Percentiles rank a stretch among this genome's conserved stretches.
phyloP scores from a whole-genome alignment of 257 asterid genomes.

The Craterostigma plantagineum region DNA sequence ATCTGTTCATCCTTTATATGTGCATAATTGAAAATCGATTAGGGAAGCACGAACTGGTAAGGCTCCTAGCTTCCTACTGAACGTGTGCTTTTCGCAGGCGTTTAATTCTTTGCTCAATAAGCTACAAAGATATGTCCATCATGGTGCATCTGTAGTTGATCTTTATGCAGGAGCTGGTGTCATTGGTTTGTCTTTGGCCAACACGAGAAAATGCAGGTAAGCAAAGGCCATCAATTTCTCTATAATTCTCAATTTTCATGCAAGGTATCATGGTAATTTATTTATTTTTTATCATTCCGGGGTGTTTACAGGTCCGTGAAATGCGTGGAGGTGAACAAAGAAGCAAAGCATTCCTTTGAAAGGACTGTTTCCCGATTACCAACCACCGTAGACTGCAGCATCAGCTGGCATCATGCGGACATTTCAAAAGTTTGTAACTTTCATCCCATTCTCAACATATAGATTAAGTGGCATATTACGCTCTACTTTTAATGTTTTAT shows the following conservation, averaged over 20 bases:
- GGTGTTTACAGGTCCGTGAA: conserved; percentile 53
- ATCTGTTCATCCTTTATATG: too few relatives aligned
- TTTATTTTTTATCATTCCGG: background rate
- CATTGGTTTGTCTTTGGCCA: conserved; percentile 81
- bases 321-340: conserved; percentile 91
- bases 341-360: conserved; percentile 66
- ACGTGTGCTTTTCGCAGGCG: conserved; percentile 36
- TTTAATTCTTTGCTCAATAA: conserved; percentile 69
- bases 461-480: too few relatives aligned
- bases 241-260: conserved; percentile 3
- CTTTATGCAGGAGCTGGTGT: conserved; percentile 97
- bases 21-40: too few relatives aligned
- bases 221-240: too few relatives aligned
- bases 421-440: conserved; percentile 42
- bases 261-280: conserved; percentile 2
- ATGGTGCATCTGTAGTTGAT: conserved; percentile 81
- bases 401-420: conserved; percentile 96
- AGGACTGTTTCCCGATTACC: conserved; percentile 79
- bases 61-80: background rate
- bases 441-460: conserved; percentile 5
- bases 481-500: too few relatives aligned
- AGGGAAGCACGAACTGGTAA: too few relatives aligned
- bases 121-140: conserved; percentile 63
- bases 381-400: conserved; percentile 30
- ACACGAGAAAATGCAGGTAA: conserved; percentile 72